Conservation (phyloP, 2,329 filamentous ascomycete genomes). For the Fusarium sp. region DNA sequence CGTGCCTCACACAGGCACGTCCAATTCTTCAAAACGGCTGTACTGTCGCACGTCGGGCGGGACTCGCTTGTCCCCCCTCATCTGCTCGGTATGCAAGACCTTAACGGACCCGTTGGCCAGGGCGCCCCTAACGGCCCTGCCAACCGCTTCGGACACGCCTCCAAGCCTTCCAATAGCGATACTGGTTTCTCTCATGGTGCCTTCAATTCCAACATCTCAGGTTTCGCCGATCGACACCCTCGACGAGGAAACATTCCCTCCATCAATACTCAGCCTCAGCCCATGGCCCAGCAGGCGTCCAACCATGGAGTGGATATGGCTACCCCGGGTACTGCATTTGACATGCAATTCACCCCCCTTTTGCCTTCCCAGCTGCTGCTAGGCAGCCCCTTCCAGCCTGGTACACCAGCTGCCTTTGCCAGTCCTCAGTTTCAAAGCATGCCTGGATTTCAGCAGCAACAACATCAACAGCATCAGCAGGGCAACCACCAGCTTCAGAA, state of each 20-base stretch:
- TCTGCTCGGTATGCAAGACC: conserved; percentile 92
- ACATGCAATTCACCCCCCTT: conserved; percentile 98
- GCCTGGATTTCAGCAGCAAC: conserved; percentile 75
- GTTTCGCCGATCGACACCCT: conserved; percentile 88
- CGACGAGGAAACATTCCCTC: conserved; percentile 88
- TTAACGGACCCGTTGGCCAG: conserved; percentile 72
- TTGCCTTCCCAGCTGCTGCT: conserved; percentile 94
- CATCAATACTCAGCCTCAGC: conserved; percentile 89
- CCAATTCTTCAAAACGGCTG: conserved; percentile 81
- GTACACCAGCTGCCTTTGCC: conserved; percentile 88
- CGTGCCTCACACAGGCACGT: conserved; percentile 62
- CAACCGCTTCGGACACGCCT: conserved; percentile 78
- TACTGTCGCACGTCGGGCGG: conserved; percentile 81
- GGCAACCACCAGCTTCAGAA: conserved; percentile 69
- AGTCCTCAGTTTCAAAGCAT: conserved; percentile 93
- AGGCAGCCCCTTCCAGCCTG: conserved; percentile 96
- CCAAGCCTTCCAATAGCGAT: conserved; percentile 85
- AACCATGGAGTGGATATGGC: conserved; percentile 79
- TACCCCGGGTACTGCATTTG: conserved; percentile 88
- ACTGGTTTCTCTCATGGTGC: conserved; percentile 94
- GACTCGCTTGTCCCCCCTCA: conserved; percentile 90
- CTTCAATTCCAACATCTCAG: conserved; percentile 86
- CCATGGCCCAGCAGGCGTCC: conserved; percentile 62
- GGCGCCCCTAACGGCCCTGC: conserved; percentile 60
- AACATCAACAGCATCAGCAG: conserved; percentile 66